Conservation (phyloP, 768 basidiomycete genomes). For the Termitomyces sp. region DNA sequence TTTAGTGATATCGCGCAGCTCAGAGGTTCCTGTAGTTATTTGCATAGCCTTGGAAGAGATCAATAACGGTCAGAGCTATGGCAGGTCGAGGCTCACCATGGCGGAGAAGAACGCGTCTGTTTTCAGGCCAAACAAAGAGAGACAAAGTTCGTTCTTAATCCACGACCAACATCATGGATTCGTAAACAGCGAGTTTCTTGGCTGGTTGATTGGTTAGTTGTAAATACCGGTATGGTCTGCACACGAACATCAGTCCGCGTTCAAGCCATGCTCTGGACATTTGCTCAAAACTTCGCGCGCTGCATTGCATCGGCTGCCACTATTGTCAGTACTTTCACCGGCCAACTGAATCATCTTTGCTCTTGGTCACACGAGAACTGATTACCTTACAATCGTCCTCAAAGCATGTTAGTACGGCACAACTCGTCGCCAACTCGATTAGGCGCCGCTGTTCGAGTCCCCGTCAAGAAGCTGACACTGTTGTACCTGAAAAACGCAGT, state of each 20-base stretch:
- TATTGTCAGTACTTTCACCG: not conserved
- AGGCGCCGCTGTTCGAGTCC: too few species aligned
- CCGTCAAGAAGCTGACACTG: too few species aligned
- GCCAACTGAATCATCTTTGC: not conserved
- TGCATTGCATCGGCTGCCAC: not conserved
- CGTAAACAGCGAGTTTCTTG: too few species aligned
- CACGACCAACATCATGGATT: constrained; percentile 33
- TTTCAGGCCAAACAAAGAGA: constrained; percentile 9
- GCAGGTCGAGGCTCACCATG: not conserved
- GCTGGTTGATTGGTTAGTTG: too few species aligned
- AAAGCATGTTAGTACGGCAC: too few species aligned
- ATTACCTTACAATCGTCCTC: too few species aligned
- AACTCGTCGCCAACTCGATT: too few species aligned
- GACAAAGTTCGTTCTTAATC: not conserved
- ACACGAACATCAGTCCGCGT: too few species aligned
- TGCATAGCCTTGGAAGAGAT: constrained; percentile 40
- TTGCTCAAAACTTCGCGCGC: not conserved
- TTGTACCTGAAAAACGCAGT: too few species aligned
- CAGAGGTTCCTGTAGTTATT: constrained; percentile 72
- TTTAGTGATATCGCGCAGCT: constrained; percentile 83
- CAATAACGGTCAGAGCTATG: not conserved
- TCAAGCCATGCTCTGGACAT: not conserved
- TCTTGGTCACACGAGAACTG: not conserved
- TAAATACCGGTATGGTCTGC: too few species aligned
- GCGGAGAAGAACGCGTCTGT: constrained; percentile 4